Percentiles rank a stretch among this genome's conserved stretches.
These are phyloP conservation scores for Ilex paraguariensis DNA, from an alignment of 305 asterid species.

Conservation along the genomic window DNA sequence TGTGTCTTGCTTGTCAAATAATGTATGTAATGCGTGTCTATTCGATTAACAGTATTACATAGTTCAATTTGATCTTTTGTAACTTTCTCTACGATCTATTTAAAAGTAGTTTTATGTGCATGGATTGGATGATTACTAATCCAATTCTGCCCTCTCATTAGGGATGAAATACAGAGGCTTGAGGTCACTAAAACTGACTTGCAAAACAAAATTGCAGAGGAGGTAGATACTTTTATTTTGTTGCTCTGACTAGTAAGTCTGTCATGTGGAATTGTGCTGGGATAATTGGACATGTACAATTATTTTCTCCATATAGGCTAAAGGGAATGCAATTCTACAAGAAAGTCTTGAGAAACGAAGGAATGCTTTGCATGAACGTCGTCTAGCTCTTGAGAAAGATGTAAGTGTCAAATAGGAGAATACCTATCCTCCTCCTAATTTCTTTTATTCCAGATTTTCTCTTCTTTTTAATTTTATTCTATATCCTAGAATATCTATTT, in stretches of 20 bases:
- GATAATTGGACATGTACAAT: slow-evolving; percentile 14
- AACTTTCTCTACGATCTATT: no score
- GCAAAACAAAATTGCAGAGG: slow-evolving; percentile 50
- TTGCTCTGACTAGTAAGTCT: slow-evolving; percentile 3
- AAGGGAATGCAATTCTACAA: slow-evolving; percentile 45
- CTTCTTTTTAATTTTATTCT: neutral
- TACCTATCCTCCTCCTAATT: neutral
- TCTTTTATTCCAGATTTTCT: neutral
- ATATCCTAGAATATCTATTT: neutral
- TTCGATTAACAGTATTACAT: no score
- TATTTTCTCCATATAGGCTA: slow-evolving; percentile 34
- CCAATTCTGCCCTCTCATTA: slow-evolving; percentile 27
- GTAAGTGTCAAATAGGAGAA: slow-evolving; percentile 36
- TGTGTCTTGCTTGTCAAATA: no score
- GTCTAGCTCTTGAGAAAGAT: slow-evolving; percentile 77
- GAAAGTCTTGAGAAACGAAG: slow-evolving; percentile 59
- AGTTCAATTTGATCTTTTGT: no score
- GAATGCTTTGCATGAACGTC: slow-evolving; percentile 64
- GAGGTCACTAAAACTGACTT: slow-evolving; percentile 57
- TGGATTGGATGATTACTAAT: no score
- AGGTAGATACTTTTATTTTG: slow-evolving; percentile 41
- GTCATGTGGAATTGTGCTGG: slow-evolving; percentile 1
- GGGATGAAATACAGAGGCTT: slow-evolving; percentile 66
- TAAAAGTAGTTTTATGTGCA: no score
- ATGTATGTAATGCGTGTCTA: no score